Evolutionary conservation across 176 grass and related monocot genomes (phyloP).

Genomic region (Bonia amplexicaulis): DNA sequence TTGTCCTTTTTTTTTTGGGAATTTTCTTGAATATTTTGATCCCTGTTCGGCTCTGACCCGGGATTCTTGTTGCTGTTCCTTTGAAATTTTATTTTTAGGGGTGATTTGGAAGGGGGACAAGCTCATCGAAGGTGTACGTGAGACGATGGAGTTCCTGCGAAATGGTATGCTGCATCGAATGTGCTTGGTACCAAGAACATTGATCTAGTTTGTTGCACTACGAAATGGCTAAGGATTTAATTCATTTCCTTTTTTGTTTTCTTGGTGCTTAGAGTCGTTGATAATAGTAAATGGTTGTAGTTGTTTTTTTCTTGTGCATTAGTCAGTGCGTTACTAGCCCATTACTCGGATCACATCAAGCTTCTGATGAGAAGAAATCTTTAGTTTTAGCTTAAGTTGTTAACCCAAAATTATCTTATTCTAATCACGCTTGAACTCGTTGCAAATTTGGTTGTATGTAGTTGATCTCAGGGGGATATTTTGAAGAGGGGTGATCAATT

Average conservation of each 20-base stretch:
- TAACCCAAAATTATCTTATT: not conserved
- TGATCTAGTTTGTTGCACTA: not conserved
- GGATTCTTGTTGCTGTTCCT: not conserved
- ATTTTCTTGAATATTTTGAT: not conserved
- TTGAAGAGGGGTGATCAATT: not conserved
- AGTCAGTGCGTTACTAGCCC: not conserved
- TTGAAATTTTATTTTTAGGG: slow-evolving; percentile 36
- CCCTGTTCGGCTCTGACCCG: not conserved
- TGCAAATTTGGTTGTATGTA: not conserved
- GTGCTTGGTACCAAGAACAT: not conserved
- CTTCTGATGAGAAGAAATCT: not conserved
- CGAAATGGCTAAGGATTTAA: not conserved
- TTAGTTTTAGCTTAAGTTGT: not conserved
- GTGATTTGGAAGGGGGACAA: slow-evolving; percentile 96
- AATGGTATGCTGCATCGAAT: slow-evolving; percentile 36
- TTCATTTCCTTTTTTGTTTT: not conserved
- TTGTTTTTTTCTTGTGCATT: not conserved
- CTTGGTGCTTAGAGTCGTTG: not conserved
- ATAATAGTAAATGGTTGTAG: not conserved
- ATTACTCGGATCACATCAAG: not conserved
- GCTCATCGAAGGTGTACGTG: slow-evolving; percentile 73
- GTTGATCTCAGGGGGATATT: not conserved
- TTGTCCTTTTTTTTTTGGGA: not conserved
- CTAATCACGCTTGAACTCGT: not conserved
- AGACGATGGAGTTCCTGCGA: slow-evolving; percentile 64